phyloP scores from a whole-genome alignment of 2,329 filamentous ascomycete genomes.

The Claviceps sp. region DNA sequence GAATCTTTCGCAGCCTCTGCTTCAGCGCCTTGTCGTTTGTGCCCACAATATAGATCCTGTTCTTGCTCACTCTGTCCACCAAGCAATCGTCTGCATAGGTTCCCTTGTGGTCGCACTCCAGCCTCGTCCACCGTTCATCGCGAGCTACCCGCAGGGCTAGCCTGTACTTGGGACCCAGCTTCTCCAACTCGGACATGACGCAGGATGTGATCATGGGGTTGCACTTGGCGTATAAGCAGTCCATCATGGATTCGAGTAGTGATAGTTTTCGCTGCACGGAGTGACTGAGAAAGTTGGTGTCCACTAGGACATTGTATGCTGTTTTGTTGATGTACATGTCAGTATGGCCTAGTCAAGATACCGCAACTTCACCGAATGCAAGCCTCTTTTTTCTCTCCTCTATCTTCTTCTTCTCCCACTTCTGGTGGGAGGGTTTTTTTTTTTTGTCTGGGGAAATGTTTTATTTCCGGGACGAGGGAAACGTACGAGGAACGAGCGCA shows the following conservation, averaged over 20 bases:
- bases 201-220: slow-evolving; percentile 71
- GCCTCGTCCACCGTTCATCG: slow-evolving; percentile 75
- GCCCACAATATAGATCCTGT: slow-evolving; percentile 66
- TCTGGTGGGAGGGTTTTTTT: too few relatives aligned
- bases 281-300: slow-evolving; percentile 85
- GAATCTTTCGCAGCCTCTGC: slow-evolving; percentile 62
- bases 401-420: not conserved
- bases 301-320: slow-evolving; percentile 50
- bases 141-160: slow-evolving; percentile 75
- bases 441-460: too few relatives aligned
- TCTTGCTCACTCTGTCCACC: slow-evolving; percentile 59
- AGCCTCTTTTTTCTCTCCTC: not conserved
- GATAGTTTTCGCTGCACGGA: slow-evolving; percentile 86
- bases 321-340: not conserved
- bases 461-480: too few relatives aligned
- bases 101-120: slow-evolving; percentile 85
- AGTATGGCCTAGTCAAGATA: not conserved
- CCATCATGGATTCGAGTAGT: slow-evolving; percentile 80
- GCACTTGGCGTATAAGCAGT: slow-evolving; percentile 83
- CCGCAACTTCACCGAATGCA: not conserved
- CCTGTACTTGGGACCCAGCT: slow-evolving; percentile 77
- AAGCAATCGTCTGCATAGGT: slow-evolving; percentile 73
- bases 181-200: slow-evolving; percentile 76
- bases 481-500: slow-evolving; percentile 52
- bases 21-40: slow-evolving; percentile 72